Base-by-base conservation (phyloP, 331 rosid genomes). In the Spiraea crenata region DNA sequence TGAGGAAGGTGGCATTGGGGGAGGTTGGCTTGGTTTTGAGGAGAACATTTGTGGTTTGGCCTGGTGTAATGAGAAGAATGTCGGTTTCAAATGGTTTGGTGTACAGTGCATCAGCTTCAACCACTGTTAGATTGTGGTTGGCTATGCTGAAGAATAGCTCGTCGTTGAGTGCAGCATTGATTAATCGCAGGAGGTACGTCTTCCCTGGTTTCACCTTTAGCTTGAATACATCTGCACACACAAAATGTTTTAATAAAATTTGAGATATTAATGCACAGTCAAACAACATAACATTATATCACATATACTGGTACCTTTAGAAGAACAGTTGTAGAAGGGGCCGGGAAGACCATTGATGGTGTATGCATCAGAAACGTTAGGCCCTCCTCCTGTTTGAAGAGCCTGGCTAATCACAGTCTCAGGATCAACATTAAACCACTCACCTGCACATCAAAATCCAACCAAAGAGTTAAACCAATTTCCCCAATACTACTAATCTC, bases 91-190 rank as follows among this genome's bases (percentile, higher is more conserved):
- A 89, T 54, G 96, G 95, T 65, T 92, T 92, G 77, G 72, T 79
- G 83, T 92, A 92, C 51, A 13, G 9, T 0, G 98, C 96, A 70
- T 92, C 96, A 5, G 83, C 88, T 64, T 90, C 96, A 16, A 89
- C 98, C 6, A 92, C 82, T 3, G 85, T 87, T 57, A 92, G 81
- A 16, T 72, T 77, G 76, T 92, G 98, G 66, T 86, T 85, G 60
- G 96, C 96, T 17, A 92, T 81, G 82, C 78, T 71, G 39, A 92
- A 87, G 82, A 89, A 92, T 11, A 92, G 92, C 63, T 92, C 98
- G 19, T 92, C 92, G 76, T 92, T 87, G 72, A 92, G 97, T 64
- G 96, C 97, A 75, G 93, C 97, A 55, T 91, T 92, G 89, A 92
- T 83, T 35, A 92, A 5, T 1, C 98, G 85, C 9, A 92, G 88